These are phyloP conservation scores for Phytophthora litchii DNA, from an alignment of 352 stramenopile species.

Conservation along the genomic window DNA sequence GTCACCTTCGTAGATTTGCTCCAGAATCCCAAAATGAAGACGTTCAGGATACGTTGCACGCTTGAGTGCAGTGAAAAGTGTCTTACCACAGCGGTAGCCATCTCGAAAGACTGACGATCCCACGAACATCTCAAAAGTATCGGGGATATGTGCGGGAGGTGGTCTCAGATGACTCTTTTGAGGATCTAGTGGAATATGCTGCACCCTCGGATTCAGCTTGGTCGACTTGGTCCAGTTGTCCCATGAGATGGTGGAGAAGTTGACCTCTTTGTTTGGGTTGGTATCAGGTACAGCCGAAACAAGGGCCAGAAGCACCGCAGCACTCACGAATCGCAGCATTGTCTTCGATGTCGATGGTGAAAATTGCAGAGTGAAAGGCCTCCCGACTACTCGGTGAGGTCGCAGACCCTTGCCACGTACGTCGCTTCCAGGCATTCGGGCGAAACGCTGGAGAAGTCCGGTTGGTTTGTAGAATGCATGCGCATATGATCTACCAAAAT, in stretches of 20 bases:
- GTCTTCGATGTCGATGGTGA: neutral
- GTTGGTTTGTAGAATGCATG: no score
- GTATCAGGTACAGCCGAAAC: neutral
- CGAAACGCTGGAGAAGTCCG: no score
- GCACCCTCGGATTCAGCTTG: slow-evolving; percentile 61
- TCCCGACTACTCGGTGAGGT: neutral
- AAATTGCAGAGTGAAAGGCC: slow-evolving; percentile 13
- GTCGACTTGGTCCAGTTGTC: slow-evolving; percentile 28
- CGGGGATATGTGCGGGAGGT: slow-evolving; percentile 54
- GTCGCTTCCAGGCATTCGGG: no score
- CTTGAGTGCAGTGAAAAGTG: slow-evolving; percentile 74
- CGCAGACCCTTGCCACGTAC: no score
- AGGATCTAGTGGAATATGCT: slow-evolving; percentile 63
- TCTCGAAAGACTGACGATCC: slow-evolving; percentile 83
- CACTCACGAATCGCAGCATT: slow-evolving; percentile 17
- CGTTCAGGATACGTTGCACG: slow-evolving; percentile 63
- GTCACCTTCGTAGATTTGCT: slow-evolving; percentile 78
- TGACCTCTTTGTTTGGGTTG: slow-evolving; percentile 5
- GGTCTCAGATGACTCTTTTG: slow-evolving; percentile 47
- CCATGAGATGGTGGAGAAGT: slow-evolving; percentile 25
- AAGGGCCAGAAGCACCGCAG: neutral
- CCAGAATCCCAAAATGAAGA: slow-evolving; percentile 78
- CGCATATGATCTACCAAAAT: no score
- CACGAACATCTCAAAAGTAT: slow-evolving; percentile 61
- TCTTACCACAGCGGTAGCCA: slow-evolving; percentile 78